phyloP scores from a whole-genome alignment of 805 yeast species.

The Lachancea fermentati region DNA sequence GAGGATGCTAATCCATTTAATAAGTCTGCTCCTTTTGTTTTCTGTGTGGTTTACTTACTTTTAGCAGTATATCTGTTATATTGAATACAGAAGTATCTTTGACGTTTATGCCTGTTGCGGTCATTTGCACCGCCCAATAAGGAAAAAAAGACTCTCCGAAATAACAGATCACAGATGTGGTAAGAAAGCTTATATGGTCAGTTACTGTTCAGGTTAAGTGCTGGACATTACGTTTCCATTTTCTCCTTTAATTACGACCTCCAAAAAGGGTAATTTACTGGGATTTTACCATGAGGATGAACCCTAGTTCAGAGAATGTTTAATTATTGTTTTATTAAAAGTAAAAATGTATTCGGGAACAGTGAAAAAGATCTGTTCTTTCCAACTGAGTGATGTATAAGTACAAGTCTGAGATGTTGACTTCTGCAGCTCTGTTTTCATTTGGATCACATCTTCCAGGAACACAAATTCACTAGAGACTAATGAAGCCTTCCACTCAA shows the following conservation, averaged over 20 bases:
- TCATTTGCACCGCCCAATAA: neutral
- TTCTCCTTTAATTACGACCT: slow-evolving; percentile 3
- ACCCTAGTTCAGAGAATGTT: neutral
- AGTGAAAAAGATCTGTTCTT: no score
- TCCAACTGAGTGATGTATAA: neutral
- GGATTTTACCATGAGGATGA: neutral
- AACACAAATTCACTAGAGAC: neutral
- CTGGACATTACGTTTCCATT: no score
- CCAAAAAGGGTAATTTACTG: slow-evolving; percentile 6
- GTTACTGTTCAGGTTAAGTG: neutral
- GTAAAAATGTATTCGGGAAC: slow-evolving; percentile 1
- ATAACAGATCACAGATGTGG: neutral
- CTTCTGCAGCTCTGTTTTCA: neutral
- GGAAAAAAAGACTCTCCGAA: neutral
- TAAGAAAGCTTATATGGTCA: no score
- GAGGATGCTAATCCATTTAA: slow-evolving; percentile 25
- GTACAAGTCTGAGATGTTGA: neutral
- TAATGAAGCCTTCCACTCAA: slow-evolving; percentile 11
- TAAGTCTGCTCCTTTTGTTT: slow-evolving; percentile 12
- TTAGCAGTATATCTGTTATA: slow-evolving; percentile 4
- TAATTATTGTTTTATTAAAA: neutral
- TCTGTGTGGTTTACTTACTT: slow-evolving; percentile 11
- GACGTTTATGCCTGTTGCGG: neutral
- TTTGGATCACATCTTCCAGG: neutral
- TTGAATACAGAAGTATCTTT: neutral